A percentile compares a stretch with the other conserved stretches of the same genome.
Conservation (phyloP, 352 stramenopile genomes). For the Pythium rhizo-oryzae region DNA sequence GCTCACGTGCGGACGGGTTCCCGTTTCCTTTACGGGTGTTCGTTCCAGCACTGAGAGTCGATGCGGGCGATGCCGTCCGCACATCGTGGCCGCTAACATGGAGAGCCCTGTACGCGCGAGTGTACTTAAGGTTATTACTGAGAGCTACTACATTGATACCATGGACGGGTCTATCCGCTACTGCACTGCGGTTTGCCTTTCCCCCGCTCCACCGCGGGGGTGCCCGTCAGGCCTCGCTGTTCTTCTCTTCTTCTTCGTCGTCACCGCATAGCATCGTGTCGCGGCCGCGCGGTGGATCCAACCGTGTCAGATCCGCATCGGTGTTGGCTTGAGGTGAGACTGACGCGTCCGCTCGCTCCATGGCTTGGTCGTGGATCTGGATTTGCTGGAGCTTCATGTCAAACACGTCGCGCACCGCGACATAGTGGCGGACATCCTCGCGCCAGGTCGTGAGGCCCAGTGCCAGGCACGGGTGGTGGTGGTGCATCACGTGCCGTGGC, state of each 20-base stretch:
- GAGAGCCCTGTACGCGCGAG: no score
- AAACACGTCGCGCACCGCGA: conserved; percentile 40
- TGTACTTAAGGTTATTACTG: no score
- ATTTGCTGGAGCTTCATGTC: conserved; percentile 60
- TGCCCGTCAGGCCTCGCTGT: neutral
- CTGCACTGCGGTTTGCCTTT: no score
- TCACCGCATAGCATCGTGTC: conserved; percentile 9
- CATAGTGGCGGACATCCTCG: conserved; percentile 50
- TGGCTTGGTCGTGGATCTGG: conserved; percentile 28
- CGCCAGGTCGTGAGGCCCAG: conserved; percentile 62
- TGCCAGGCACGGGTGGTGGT: conserved; percentile 28
- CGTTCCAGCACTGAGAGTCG: no score
- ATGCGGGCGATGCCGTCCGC: no score
- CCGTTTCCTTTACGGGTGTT: no score
- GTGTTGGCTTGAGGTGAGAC: neutral
- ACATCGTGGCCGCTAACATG: no score
- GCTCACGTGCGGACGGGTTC: neutral
- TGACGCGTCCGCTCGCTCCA: neutral
- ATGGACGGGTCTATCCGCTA: no score
- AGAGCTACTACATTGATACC: no score
- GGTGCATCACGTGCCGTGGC: neutral
- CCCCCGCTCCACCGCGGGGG: neutral
- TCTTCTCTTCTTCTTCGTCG: conserved; percentile 18
- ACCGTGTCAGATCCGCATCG: conserved; percentile 3
- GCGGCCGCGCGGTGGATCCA: neutral